Evolutionary conservation across 805 yeast species (phyloP).

Genomic region (Sugiyamaella floridensis): DNA sequence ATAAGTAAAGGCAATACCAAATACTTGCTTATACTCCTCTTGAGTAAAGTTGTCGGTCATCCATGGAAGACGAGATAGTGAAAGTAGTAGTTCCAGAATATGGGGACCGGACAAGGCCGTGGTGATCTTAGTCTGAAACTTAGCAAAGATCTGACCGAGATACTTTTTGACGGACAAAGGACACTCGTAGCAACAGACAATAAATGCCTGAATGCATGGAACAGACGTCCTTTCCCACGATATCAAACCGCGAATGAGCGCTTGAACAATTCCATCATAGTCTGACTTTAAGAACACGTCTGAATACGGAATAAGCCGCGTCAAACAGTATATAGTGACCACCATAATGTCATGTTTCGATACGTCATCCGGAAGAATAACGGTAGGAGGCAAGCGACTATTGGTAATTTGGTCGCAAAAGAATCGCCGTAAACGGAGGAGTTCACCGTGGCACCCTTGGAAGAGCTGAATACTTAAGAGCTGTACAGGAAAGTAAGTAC

Average conservation of each 20-base stretch:
- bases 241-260: slow-evolving; percentile 47
- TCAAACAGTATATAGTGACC: slow-evolving; percentile 53
- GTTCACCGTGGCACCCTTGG: slow-evolving; percentile 35
- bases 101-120: slow-evolving; percentile 63
- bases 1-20: slow-evolving; percentile 76
- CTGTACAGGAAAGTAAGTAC: slow-evolving; percentile 68
- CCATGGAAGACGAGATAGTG: slow-evolving; percentile 58
- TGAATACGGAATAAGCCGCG: slow-evolving; percentile 44
- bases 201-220: slow-evolving; percentile 69
- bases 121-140: slow-evolving; percentile 67
- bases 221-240: slow-evolving; percentile 76
- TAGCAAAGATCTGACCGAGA: slow-evolving; percentile 60
- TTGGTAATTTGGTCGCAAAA: slow-evolving; percentile 50
- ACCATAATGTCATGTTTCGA: slow-evolving; percentile 59
- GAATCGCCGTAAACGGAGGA: slow-evolving; percentile 38
- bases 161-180: slow-evolving; percentile 67
- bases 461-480: slow-evolving; percentile 53
- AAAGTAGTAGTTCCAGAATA: slow-evolving; percentile 64
- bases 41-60: slow-evolving; percentile 64
- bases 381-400: slow-evolving; percentile 38
- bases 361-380: slow-evolving; percentile 37
- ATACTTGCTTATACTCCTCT: slow-evolving; percentile 72
- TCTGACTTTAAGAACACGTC: slow-evolving; percentile 48
- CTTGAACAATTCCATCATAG: slow-evolving; percentile 52
- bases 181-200: slow-evolving; percentile 73